Percentiles rank a stretch among this genome's conserved stretches.
phyloP scores from a whole-genome alignment of 1,139 yeast species.

The Suhomyces guaymorum region DNA sequence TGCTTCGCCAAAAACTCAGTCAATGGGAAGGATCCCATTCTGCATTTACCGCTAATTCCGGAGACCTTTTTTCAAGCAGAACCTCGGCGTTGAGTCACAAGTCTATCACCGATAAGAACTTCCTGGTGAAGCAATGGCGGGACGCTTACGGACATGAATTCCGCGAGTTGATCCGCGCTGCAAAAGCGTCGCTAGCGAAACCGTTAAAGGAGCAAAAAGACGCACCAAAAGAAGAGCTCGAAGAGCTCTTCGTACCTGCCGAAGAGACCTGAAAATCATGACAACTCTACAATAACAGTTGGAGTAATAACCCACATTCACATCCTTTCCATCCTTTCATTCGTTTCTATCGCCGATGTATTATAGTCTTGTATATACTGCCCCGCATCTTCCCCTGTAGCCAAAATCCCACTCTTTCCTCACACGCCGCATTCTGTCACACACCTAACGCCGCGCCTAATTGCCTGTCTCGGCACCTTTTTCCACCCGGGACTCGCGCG shows the following conservation, averaged over 20 bases:
- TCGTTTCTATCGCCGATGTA: too few relatives aligned
- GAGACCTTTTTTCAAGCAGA: conserved; percentile 28
- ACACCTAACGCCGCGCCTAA: too few relatives aligned
- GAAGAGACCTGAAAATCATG: background rate
- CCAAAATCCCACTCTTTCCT: background rate
- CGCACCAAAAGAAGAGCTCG: conserved; percentile 12
- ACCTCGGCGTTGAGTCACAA: conserved; percentile 27
- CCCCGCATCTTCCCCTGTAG: too few relatives aligned
- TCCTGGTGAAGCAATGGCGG: conserved; percentile 53
- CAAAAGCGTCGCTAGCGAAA: conserved; percentile 35
- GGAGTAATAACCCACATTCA: too few relatives aligned
- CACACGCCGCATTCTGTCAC: too few relatives aligned
- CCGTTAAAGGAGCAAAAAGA: background rate
- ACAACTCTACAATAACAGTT: too few relatives aligned
- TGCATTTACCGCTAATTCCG: conserved; percentile 27
- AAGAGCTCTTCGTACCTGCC: background rate
- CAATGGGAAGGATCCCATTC: conserved; percentile 68
- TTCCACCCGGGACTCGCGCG: too few relatives aligned
- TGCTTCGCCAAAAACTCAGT: conserved; percentile 54
- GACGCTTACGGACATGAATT: conserved; percentile 53
- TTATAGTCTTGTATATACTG: too few relatives aligned
- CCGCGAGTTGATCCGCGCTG: conserved; percentile 50
- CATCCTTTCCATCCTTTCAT: background rate
- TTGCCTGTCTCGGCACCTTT: too few relatives aligned
- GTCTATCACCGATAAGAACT: conserved; percentile 40